A percentile compares a stretch with the other conserved stretches of the same genome.
These are phyloP conservation scores for Talaromyces stipitatus DNA, from an alignment of 495 filamentous ascomycete genomes.

Conservation along the genomic window DNA sequence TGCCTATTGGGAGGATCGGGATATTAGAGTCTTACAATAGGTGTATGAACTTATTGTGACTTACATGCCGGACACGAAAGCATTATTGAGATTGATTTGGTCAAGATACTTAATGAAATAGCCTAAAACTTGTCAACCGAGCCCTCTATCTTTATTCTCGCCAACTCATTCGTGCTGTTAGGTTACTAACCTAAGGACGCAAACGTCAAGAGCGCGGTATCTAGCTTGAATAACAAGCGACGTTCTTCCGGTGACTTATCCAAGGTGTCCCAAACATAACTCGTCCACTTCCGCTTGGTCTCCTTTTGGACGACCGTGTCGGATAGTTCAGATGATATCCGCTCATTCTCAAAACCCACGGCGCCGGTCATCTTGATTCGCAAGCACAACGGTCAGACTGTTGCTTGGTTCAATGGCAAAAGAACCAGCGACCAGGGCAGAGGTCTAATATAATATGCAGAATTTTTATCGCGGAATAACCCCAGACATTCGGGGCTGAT, in stretches of 20 bases:
- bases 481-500: background rate
- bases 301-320: slow-evolving; percentile 15
- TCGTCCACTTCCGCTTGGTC: slow-evolving; percentile 29
- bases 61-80: slow-evolving; percentile 42
- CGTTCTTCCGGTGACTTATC: slow-evolving; percentile 55
- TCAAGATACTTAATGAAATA: slow-evolving; percentile 56
- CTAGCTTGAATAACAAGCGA: slow-evolving; percentile 52
- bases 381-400: background rate
- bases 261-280: slow-evolving; percentile 52
- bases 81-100: slow-evolving; percentile 50
- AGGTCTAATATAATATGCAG: background rate
- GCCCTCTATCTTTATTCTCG: too few species aligned
- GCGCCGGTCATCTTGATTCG: slow-evolving; percentile 7
- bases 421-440: background rate
- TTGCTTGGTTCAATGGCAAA: background rate
- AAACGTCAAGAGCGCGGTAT: slow-evolving; percentile 47
- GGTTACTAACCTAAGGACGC: slow-evolving; percentile 33
- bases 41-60: slow-evolving; percentile 6
- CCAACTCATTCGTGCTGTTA: background rate
- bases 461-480: background rate
- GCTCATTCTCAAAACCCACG: slow-evolving; percentile 11
- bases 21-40: background rate
- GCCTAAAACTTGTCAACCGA: slow-evolving; percentile 17
- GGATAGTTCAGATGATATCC: slow-evolving; percentile 5
- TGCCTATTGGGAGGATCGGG: slow-evolving; percentile 34